These are phyloP conservation scores for Lagenidium sp. DNA, from an alignment of 352 stramenopile genomes.

Conservation along the genomic window DNA sequence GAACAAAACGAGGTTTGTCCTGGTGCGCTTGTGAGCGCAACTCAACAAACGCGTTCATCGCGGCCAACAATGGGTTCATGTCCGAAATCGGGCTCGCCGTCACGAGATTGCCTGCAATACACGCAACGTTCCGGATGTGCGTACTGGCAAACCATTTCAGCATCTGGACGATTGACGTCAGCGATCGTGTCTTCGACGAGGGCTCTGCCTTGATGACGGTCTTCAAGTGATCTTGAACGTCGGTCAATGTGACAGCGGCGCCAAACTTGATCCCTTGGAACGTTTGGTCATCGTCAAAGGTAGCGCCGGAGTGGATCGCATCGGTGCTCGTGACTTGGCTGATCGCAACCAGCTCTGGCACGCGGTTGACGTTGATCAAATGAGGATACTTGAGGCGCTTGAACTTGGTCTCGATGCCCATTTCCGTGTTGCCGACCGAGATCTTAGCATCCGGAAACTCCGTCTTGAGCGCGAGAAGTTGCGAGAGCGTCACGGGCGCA, in stretches of 20 bases:
- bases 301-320: constrained; percentile 38
- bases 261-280: constrained; percentile 74
- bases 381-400: constrained; percentile 79
- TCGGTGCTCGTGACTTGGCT: constrained; percentile 24
- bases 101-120: constrained; percentile 94
- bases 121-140: constrained; percentile 96
- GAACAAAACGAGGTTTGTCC: constrained; percentile 26
- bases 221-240: constrained; percentile 57
- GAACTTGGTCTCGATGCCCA: constrained; percentile 95
- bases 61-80: constrained; percentile 94
- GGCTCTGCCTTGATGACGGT: constrained; percentile 23
- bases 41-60: constrained; percentile 73
- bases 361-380: constrained; percentile 60
- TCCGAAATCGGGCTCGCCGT: constrained; percentile 96
- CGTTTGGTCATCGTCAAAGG: constrained; percentile 18
- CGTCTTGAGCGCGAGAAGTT: constrained; percentile 85
- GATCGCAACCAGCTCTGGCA: constrained; percentile 52
- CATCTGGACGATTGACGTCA: constrained; percentile 78
- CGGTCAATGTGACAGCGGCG: constrained; percentile 64
- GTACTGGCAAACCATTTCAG: constrained; percentile 96
- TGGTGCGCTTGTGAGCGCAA: constrained; percentile 22
- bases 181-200: constrained; percentile 32
- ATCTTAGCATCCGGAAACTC: constrained; percentile 85
- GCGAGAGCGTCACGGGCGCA: constrained; percentile 81
- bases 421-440: constrained; percentile 95